These are phyloP conservation scores for Emmonsiellopsis sp. DNA, from an alignment of 2,329 filamentous ascomycete species.

Conservation along the genomic window DNA sequence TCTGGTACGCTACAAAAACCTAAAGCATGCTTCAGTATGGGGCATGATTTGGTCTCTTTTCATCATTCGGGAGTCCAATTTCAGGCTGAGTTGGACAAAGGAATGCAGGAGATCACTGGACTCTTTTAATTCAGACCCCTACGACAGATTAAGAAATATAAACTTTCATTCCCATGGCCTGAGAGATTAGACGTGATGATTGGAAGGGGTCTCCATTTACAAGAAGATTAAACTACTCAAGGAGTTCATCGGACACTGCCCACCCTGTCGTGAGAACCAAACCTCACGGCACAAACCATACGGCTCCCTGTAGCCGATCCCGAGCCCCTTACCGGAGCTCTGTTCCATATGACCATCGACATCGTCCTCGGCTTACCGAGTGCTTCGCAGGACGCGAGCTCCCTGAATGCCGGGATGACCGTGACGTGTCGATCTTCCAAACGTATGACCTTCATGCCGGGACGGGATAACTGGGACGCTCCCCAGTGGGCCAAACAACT, in stretches of 20 bases:
- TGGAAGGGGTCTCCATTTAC: not conserved
- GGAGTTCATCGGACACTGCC: conserved; percentile 10
- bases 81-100: not conserved
- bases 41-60: not conserved
- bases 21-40: not conserved
- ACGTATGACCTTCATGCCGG: not conserved
- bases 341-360: not conserved
- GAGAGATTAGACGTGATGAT: no score
- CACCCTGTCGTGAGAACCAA: conserved; percentile 1
- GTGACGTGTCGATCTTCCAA: not conserved
- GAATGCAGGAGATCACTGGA: no score
- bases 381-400: not conserved
- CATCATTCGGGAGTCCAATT: not conserved
- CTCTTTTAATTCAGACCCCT: no score
- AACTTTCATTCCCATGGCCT: no score
- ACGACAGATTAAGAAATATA: no score
- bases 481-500: not conserved
- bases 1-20: not conserved
- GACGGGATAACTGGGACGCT: not conserved
- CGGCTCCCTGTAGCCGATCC: not conserved
- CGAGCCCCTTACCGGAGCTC: not conserved
- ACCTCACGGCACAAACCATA: not conserved
- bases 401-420: not conserved
- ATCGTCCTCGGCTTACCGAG: not conserved
- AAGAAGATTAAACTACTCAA: not conserved